phyloP scores from a whole-genome alignment of 208 protist species.

The Acanthamoeba royreba region DNA sequence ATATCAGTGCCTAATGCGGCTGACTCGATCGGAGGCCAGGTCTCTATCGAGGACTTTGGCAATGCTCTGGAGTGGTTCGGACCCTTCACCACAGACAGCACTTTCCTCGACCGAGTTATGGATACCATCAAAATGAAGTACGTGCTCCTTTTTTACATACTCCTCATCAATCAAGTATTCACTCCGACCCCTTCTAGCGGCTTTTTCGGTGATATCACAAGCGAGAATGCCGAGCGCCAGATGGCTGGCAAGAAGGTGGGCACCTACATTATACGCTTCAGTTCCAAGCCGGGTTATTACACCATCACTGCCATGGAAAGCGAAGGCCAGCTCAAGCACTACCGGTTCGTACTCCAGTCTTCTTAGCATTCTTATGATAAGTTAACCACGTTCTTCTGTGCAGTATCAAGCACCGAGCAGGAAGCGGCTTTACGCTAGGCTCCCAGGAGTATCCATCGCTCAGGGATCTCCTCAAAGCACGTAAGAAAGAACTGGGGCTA shows the following conservation, averaged over 20 bases:
- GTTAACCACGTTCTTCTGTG: too few relatives aligned
- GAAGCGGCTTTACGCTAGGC: neutral
- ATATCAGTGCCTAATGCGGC: neutral
- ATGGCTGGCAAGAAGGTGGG: slow-evolving; percentile 50
- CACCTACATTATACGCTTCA: slow-evolving; percentile 51
- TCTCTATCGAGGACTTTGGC: slow-evolving; percentile 33
- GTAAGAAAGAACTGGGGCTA: slow-evolving; percentile 30
- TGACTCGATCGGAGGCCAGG: neutral
- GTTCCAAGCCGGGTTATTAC: slow-evolving; percentile 43
- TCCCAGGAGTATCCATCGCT: slow-evolving; percentile 10
- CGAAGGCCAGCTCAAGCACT: slow-evolving; percentile 44
- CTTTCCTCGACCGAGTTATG: neutral
- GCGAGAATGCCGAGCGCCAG: slow-evolving; percentile 35
- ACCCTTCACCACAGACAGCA: neutral
- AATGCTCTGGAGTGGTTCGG: slow-evolving; percentile 41
- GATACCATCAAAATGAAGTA: slow-evolving; percentile 42
- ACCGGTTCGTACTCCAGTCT: neutral
- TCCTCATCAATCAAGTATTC: too few relatives aligned
- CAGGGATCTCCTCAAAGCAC: slow-evolving; percentile 9
- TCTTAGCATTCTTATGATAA: neutral
- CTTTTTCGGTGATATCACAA: slow-evolving; percentile 39
- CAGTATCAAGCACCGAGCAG: slow-evolving; percentile 47
- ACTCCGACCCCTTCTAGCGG: too few relatives aligned
- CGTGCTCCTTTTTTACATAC: too few relatives aligned
- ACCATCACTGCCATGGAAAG: slow-evolving; percentile 36